phyloP scores from a whole-genome alignment of 2,329 filamentous ascomycete genomes.

The Colletotrichum spinosum region DNA sequence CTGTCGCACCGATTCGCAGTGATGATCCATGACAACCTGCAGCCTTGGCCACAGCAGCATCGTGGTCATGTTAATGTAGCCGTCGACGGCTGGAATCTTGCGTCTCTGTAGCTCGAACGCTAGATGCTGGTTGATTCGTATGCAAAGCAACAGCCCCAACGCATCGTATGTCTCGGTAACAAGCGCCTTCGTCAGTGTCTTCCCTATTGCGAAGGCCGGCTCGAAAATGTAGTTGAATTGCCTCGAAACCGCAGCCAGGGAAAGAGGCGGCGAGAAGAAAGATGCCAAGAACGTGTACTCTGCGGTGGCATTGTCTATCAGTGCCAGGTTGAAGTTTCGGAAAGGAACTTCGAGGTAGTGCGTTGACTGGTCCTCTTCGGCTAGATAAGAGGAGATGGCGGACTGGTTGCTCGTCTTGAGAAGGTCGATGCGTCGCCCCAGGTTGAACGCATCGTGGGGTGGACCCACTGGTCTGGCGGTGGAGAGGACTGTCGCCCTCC shows the following conservation, averaged over 20 bases:
- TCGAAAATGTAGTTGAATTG: conserved; percentile 92
- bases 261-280: conserved; percentile 85
- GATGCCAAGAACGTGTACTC: conserved; percentile 94
- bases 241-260: conserved; percentile 80
- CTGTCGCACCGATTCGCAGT: conserved; percentile 85
- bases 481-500: conserved; percentile 71
- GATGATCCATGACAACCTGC: conserved; percentile 92
- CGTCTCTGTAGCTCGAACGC: conserved; percentile 94
- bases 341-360: conserved; percentile 94
- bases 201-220: conserved; percentile 87
- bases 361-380: conserved; percentile 86
- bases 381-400: conserved; percentile 87
- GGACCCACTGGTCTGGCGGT: conserved; percentile 63
- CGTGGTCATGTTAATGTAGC: conserved; percentile 92
- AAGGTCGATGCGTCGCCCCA: conserved; percentile 87
- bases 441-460: conserved; percentile 87
- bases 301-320: conserved; percentile 92
- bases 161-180: conserved; percentile 84
- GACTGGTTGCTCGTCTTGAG: conserved; percentile 78
- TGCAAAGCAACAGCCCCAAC: conserved; percentile 88
- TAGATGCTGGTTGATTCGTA: conserved; percentile 91
- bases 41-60: conserved; percentile 98
- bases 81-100: conserved; percentile 88
- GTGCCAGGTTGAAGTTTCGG: conserved; percentile 91
- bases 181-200: conserved; percentile 79